These are phyloP conservation scores for Adansonia gregorii DNA, from an alignment of 441 rosid species.

Conservation along the genomic window DNA sequence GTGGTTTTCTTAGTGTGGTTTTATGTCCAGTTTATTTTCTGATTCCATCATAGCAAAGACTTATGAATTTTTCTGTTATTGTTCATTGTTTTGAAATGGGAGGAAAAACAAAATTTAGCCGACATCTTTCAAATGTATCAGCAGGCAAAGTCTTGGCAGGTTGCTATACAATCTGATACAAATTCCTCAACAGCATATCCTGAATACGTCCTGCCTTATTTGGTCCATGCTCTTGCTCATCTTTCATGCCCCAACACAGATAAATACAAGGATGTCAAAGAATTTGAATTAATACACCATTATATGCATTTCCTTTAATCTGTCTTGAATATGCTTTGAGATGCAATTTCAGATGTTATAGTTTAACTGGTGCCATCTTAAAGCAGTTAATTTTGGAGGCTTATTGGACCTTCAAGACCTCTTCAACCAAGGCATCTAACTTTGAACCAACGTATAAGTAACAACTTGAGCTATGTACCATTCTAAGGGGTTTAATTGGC, in stretches of 20 bases:
- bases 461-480: background rate
- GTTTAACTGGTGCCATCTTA: background rate
- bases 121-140: constrained; percentile 87
- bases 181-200: constrained; percentile 62
- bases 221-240: constrained; percentile 92
- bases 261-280: constrained; percentile 84
- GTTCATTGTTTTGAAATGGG: constrained; percentile 42
- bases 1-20: constrained; percentile 25
- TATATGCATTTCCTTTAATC: constrained; percentile 27
- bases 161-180: constrained; percentile 70
- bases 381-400: background rate
- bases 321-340: constrained; percentile 24
- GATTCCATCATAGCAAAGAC: constrained; percentile 14
- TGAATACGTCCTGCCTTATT: constrained; percentile 71
- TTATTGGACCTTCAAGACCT: background rate
- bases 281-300: constrained; percentile 82
- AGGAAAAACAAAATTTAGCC: constrained; percentile 90
- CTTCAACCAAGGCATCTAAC: background rate
- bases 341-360: background rate
- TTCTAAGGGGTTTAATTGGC: background rate
- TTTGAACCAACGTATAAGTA: background rate
- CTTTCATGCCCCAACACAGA: constrained; percentile 81
- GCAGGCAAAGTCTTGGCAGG: constrained; percentile 82
- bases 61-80: constrained; percentile 20
- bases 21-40: constrained; percentile 16